phyloP scores from a whole-genome alignment of 169 alveolate species.

The Cryptosporidium ubiquitum region DNA sequence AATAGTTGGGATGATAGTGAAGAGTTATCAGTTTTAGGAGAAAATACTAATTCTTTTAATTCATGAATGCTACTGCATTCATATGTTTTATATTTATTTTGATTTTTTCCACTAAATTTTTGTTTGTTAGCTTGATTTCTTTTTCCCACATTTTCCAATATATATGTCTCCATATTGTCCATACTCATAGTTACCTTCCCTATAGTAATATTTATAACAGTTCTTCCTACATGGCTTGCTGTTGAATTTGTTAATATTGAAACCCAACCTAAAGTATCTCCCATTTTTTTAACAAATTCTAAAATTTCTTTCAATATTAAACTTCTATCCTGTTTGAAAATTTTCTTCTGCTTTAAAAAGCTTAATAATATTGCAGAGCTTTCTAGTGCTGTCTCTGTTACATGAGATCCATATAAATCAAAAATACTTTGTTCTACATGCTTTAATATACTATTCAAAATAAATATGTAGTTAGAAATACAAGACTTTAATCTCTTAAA shows the following conservation, averaged over 20 bases:
- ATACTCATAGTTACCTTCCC: constrained; percentile 43
- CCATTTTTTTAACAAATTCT: constrained; percentile 10
- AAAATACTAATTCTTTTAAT: neutral
- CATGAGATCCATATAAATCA: constrained; percentile 49
- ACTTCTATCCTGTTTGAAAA: neutral
- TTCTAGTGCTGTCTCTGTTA: constrained; percentile 58
- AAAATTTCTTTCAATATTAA: neutral
- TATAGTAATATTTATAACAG: constrained; percentile 7
- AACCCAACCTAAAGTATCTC: constrained; percentile 32
- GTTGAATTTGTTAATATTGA: constrained; percentile 27
- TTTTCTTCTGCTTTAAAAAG: neutral
- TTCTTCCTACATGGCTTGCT: constrained; percentile 71
- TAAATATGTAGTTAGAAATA: constrained; percentile 6
- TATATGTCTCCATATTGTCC: constrained; percentile 27
- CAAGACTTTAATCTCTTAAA: constrained; percentile 26
- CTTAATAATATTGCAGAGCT: neutral
- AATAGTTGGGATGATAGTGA: constrained; percentile 27
- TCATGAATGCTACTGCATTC: neutral
- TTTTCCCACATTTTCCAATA: constrained; percentile 41
- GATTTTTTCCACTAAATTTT: constrained; percentile 8
- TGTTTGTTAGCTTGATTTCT: constrained; percentile 55
- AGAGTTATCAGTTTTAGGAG: neutral
- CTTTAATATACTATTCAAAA: constrained; percentile 2
- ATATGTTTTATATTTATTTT: constrained; percentile 6
- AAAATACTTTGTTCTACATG: constrained; percentile 35